phyloP scores from a whole-genome alignment of 2,329 filamentous ascomycete species.

The Fusarium staphyleae region DNA sequence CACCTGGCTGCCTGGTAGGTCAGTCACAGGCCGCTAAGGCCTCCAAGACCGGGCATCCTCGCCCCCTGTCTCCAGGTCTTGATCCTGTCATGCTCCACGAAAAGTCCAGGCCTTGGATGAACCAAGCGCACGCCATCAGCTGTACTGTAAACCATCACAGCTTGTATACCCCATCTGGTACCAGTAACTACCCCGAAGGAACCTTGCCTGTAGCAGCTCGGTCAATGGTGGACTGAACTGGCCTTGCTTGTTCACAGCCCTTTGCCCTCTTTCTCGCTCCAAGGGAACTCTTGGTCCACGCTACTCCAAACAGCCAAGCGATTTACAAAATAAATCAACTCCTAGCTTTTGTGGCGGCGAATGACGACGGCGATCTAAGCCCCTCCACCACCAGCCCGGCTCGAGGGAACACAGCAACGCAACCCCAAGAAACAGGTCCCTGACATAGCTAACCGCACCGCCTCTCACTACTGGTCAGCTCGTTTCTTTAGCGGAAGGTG shows the following conservation, averaged over 20 bases:
- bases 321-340: slow-evolving; percentile 7
- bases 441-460: slow-evolving; percentile 9
- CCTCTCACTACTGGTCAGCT: slow-evolving; percentile 7
- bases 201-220: not conserved
- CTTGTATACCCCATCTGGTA: slow-evolving; percentile 12
- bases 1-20: slow-evolving; percentile 31
- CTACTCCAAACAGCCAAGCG: slow-evolving; percentile 1
- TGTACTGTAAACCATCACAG: slow-evolving; percentile 5
- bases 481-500: slow-evolving; percentile 1
- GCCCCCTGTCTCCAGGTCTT: slow-evolving; percentile 18
- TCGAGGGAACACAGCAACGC: slow-evolving; percentile 31
- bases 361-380: slow-evolving; percentile 36
- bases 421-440: slow-evolving; percentile 10
- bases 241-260: not conserved
- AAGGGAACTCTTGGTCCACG: slow-evolving; percentile 2
- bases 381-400: slow-evolving; percentile 29
- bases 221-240: not conserved
- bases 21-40: slow-evolving; percentile 28
- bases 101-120: slow-evolving; percentile 28
- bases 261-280: not conserved
- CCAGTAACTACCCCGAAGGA: slow-evolving; percentile 8
- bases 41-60: not conserved
- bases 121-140: slow-evolving; percentile 34
- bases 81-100: slow-evolving; percentile 19
- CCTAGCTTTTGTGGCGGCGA: slow-evolving; percentile 28